These are phyloP conservation scores for Phytophthora macrochlamydospora DNA, from an alignment of 352 stramenopile genomes.

Conservation along the genomic window DNA sequence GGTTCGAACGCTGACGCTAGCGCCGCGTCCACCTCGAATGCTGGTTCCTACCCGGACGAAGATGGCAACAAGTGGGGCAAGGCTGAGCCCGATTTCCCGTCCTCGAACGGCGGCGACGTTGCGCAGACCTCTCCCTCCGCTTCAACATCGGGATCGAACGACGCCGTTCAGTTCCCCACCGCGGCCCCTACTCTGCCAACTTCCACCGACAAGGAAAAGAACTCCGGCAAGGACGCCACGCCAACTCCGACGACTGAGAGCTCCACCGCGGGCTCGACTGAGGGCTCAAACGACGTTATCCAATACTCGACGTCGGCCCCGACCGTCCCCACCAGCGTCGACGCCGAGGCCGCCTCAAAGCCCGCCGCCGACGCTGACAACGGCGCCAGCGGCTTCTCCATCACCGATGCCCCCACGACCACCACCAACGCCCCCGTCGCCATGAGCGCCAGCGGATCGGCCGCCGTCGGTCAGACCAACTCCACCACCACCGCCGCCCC, in stretches of 20 bases:
- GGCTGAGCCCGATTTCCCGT: background rate
- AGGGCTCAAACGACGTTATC: background rate
- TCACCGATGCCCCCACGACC: background rate
- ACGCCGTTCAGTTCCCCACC: background rate
- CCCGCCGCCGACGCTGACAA: background rate
- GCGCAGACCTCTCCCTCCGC: background rate
- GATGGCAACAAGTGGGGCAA: background rate
- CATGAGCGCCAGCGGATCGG: background rate
- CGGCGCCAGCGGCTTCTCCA: background rate
- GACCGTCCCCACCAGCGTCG: background rate
- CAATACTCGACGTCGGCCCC: background rate
- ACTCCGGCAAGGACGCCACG: no score
- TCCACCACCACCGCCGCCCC: constrained; percentile 8
- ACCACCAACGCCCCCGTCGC: constrained; percentile 1
- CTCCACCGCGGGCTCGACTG: no score
- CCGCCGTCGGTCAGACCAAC: background rate
- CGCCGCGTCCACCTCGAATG: background rate
- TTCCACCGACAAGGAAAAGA: background rate
- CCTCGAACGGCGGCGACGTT: background rate
- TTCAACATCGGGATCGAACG: background rate
- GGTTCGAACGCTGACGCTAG: background rate
- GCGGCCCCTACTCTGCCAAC: background rate
- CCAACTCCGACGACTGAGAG: no score
- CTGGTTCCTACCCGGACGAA: background rate
- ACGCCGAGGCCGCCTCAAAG: background rate